Base-by-base conservation (phyloP, 371 early-diverging fungal genomes). In the Lichtheimia hyalospora region DNA sequence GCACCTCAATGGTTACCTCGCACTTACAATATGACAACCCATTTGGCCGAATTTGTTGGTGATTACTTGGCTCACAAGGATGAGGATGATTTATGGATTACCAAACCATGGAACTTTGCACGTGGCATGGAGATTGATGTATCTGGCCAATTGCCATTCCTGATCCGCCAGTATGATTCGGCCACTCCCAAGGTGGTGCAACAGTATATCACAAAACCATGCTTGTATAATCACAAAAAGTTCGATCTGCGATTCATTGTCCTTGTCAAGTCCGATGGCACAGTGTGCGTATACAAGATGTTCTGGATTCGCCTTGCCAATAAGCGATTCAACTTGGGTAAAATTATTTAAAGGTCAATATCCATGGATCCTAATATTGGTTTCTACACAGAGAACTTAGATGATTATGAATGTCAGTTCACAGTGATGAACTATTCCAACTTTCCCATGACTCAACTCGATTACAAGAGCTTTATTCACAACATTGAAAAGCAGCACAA, bases 281-380 rank as follows among this genome's bases (percentile, higher is more conserved):
- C 60, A 44, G 52, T 55, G 14, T 59, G 66, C 57, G 75, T 81
- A 1, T 82, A 85, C 64, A 82, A 81, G 54, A 82, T 81, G 83
- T 85, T 85, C 59, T 83, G 83, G 84, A 75, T 80, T 48, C 84
- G 85, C 10, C 65, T 85, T 25, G 84, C 85, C 16, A 83, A 85
- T 63, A 82, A 85, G 50, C 75, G 71, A 51, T 79, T 66, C 53
- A 57, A 64, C n/a, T 52, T 71, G 23, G 62, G 69, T 69, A 62
- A 62, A 44, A 8, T 7, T 24, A 39, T 5, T 18, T 5, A 10
- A 21, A 15, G 16, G 40, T 23, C 44, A 12, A 24, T 13, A 1
- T 20, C 16, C 15, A 43, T 46, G 21, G 14, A n/a, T 46, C 7
- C n/a, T 46, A 10, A 21, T n/a, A 46, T n/a, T 46, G 46, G 10